These are phyloP conservation scores for Venturia effusa DNA, from an alignment of 2,329 filamentous ascomycete species.

Conservation along the genomic window DNA sequence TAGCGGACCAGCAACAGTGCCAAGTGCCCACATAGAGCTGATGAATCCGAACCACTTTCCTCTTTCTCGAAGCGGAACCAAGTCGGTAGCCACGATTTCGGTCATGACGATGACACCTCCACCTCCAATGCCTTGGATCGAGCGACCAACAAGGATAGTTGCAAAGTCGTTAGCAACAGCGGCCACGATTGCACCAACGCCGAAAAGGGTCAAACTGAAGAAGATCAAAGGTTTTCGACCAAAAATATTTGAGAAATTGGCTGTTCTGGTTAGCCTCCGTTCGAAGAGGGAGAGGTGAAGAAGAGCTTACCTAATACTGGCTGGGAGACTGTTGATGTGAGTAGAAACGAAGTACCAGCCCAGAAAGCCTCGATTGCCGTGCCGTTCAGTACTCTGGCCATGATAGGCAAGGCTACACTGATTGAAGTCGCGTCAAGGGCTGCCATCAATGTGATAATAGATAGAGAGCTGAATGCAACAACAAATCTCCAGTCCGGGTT, in stretches of 20 bases:
- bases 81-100: slow-evolving; percentile 35
- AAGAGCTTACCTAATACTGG: slow-evolving; percentile 24
- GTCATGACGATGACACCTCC: slow-evolving; percentile 31
- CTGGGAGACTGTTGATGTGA: slow-evolving; percentile 31
- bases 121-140: slow-evolving; percentile 30
- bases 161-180: slow-evolving; percentile 29
- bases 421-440: slow-evolving; percentile 56
- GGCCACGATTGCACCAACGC: slow-evolving; percentile 25
- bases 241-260: slow-evolving; percentile 27
- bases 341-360: slow-evolving; percentile 29
- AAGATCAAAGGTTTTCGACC: slow-evolving; percentile 29
- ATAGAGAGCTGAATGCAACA: slow-evolving; percentile 41
- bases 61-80: slow-evolving; percentile 32
- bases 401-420: slow-evolving; percentile 45
- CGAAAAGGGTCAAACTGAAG: slow-evolving; percentile 25
- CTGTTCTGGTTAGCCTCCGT: not conserved
- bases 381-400: slow-evolving; percentile 25
- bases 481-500: slow-evolving; percentile 26
- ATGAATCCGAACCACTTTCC: slow-evolving; percentile 32
- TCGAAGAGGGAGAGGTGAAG: not conserved
- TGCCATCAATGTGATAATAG: slow-evolving; percentile 45
- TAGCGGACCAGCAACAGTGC: slow-evolving; percentile 41
- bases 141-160: slow-evolving; percentile 26
- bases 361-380: slow-evolving; percentile 32
- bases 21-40: slow-evolving; percentile 42